Conservation (phyloP, 2,329 filamentous ascomycete species). For the Coleophoma crateriformis region DNA sequence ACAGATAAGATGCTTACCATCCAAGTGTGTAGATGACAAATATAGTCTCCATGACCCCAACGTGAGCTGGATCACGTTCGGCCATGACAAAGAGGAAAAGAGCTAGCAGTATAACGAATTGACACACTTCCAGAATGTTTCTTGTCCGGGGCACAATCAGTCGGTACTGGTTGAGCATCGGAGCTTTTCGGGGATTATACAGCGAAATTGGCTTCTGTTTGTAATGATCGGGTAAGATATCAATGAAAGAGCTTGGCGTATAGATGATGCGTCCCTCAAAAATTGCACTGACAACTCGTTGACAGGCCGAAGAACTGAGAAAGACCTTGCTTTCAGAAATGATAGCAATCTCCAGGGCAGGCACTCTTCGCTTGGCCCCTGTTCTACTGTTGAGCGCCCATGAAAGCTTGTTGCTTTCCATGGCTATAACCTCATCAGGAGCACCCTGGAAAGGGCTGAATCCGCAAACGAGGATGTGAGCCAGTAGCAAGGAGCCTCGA, state of each 20-base stretch:
- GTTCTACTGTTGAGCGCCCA: conserved; percentile 34
- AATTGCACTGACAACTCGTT: conserved; percentile 77
- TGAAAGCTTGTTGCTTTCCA: conserved; percentile 40
- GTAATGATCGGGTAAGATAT: conserved; percentile 81
- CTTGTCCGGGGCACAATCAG: conserved; percentile 76
- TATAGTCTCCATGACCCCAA: conserved; percentile 54
- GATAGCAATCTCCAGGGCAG: conserved; percentile 78
- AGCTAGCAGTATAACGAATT: conserved; percentile 64
- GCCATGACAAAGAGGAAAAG: conserved; percentile 72
- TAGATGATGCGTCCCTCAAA: conserved; percentile 78
- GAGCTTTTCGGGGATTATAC: conserved; percentile 71
- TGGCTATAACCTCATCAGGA: conserved; percentile 54
- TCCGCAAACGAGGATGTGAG: conserved; percentile 75
- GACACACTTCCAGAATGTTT: conserved; percentile 67
- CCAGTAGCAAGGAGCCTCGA: conserved; percentile 65
- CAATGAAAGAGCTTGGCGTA: conserved; percentile 74
- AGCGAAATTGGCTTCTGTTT: conserved; percentile 77
- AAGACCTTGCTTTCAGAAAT: conserved; percentile 77
- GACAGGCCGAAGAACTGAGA: conserved; percentile 69
- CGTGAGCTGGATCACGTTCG: conserved; percentile 50
- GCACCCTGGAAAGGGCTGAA: conserved; percentile 85
- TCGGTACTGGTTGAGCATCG: conserved; percentile 78
- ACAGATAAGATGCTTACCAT: conserved; percentile 39
- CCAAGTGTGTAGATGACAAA: conserved; percentile 73
- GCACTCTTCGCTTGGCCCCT: conserved; percentile 46